Conservation (phyloP, 2,329 filamentous ascomycete genomes). For the Aaosphaeria pasadenensis region DNA sequence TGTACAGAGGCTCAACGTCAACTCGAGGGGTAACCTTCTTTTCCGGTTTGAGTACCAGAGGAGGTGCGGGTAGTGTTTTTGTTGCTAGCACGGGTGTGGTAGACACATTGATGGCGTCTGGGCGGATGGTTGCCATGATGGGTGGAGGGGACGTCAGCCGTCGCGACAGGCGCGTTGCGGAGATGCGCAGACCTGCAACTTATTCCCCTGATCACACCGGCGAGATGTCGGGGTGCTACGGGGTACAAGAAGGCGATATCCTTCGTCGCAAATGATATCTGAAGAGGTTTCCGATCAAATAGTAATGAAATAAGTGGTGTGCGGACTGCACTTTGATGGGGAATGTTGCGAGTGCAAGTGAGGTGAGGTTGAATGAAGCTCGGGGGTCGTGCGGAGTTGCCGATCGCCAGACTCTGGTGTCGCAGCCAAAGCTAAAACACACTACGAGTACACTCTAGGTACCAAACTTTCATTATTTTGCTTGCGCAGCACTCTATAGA, state of each 20-base stretch:
- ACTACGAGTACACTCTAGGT: no score
- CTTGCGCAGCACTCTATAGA: no score
- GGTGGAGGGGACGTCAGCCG: slow-evolving; percentile 6
- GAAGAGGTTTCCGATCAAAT: slow-evolving; percentile 9
- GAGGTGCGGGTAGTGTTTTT: slow-evolving; percentile 29
- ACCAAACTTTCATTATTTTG: no score
- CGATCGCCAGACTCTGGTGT: neutral
- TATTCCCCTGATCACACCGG: no score
- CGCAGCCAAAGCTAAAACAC: no score
- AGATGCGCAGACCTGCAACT: no score
- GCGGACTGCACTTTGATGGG: slow-evolving; percentile 15
- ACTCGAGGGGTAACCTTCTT: slow-evolving; percentile 55
- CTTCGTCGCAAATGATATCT: neutral
- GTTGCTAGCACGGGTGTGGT: slow-evolving; percentile 32
- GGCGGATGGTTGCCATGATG: slow-evolving; percentile 38
- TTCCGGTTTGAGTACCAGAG: slow-evolving; percentile 39
- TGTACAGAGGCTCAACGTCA: slow-evolving; percentile 62
- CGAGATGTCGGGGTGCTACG: slow-evolving; percentile 2
- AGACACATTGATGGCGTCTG: slow-evolving; percentile 34
- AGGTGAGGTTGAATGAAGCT: slow-evolving; percentile 24
- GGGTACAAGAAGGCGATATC: no score
- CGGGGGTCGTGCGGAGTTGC: slow-evolving; percentile 17
- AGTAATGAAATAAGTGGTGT: slow-evolving; percentile 4
- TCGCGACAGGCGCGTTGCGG: slow-evolving; percentile 2
- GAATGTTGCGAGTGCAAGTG: slow-evolving; percentile 8